Evolutionary conservation across 495 filamentous ascomycete genomes (phyloP).

Genomic region (Xylaria scruposa): DNA sequence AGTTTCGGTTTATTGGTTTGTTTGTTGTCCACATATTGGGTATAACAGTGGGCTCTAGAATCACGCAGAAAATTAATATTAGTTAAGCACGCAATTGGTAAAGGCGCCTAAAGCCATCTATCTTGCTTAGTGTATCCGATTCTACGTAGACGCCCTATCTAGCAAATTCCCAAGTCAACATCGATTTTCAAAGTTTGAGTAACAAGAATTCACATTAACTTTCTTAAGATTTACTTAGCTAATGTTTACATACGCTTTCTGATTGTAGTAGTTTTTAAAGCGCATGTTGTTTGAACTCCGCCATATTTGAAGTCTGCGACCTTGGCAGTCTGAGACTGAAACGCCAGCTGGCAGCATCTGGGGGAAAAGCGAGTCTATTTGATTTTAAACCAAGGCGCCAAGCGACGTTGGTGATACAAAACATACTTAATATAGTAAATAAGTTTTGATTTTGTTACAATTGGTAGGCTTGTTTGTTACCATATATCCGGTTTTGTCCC

Average conservation of each 20-base stretch:
- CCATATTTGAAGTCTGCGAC: background rate
- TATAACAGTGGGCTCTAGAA: slow-evolving; percentile 10
- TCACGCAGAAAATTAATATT: background rate
- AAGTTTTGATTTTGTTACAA: background rate
- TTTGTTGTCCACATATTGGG: background rate
- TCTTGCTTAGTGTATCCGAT: background rate
- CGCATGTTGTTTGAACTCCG: background rate
- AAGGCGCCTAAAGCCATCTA: background rate
- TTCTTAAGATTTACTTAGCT: background rate
- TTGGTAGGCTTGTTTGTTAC: background rate
- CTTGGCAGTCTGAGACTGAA: background rate
- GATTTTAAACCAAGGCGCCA: background rate
- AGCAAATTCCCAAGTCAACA: background rate
- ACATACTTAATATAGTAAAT: background rate
- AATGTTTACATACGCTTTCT: background rate
- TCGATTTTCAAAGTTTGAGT: background rate
- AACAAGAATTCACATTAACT: background rate
- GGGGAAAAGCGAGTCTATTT: no score
- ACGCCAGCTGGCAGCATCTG: slow-evolving; percentile 11
- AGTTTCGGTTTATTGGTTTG: background rate
- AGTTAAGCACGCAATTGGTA: slow-evolving; percentile 13
- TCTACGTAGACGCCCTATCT: background rate
- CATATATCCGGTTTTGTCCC: background rate
- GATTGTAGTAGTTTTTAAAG: background rate
- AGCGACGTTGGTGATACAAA: background rate